A percentile compares a stretch with the other conserved stretches of the same genome.
These are phyloP conservation scores for Solanum chilense DNA, from an alignment of 257 asterid species.

Conservation along the genomic window DNA sequence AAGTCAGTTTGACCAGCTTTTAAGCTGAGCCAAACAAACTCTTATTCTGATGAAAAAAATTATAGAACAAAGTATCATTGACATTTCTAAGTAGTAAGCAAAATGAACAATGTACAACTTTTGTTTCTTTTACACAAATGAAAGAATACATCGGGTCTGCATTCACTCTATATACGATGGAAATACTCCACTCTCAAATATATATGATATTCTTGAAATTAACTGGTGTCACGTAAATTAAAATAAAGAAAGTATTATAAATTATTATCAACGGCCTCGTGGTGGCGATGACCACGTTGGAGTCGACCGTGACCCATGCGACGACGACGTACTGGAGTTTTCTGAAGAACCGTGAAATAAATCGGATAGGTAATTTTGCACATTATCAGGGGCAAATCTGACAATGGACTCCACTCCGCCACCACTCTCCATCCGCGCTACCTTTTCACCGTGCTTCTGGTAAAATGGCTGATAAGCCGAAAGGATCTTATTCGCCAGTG, in stretches of 20 bases:
- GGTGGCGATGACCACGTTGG: conserved; percentile 1
- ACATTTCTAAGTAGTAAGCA: background rate
- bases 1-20: too few species aligned
- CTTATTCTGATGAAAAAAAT: background rate
- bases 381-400: conserved; percentile 74
- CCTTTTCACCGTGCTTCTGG: conserved; percentile 11
- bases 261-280: conserved; percentile 16
- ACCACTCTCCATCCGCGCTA: background rate
- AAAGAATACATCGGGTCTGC: background rate
- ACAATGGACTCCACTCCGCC: conserved; percentile 27
- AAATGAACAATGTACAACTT: background rate
- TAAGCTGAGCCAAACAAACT: too few species aligned
- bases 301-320: background rate
- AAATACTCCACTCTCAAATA: background rate
- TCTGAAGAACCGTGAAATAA: conserved; percentile 26
- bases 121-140: background rate
- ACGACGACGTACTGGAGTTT: conserved; percentile 3
- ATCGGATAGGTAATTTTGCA: conserved; percentile 58
- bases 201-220: rapidly evolving
- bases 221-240: rapidly evolving
- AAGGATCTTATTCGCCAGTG: conserved; percentile 24
- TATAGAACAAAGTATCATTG: background rate
- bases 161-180: background rate
- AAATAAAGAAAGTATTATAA: background rate
- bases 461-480: conserved; percentile 33